Base-by-base conservation (phyloP, 257 asterid species). In the Echites panduratus region DNA sequence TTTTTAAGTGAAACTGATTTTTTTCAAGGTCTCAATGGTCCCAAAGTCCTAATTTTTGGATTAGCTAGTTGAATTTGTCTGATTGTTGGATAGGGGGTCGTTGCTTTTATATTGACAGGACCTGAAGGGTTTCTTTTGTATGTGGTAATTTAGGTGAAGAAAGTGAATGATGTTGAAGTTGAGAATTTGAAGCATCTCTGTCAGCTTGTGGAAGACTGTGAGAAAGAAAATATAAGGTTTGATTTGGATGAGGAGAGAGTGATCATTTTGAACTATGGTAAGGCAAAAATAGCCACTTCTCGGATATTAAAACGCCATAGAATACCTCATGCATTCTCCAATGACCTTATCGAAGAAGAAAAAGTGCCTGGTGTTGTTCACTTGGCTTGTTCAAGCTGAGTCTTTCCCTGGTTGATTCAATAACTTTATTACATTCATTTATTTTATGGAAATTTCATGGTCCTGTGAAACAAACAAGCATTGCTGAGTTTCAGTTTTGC, bases 191-290 rank as follows among this genome's bases (percentile, higher is more conserved):
- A 85, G 75, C 99, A 94, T 82, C 67, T 94, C 24, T 81, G 89
- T 20, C 85, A 79, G 74, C 97, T 94, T 5, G 97, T 94, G 80
- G 97, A 89, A 79, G 96, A 86, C 32, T 75, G 89, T 72, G 77
- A 63, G 75, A 50, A 72, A 57, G 90, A 81, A 73, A 79, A 61
- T 26, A 83, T 94, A 57, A 88, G 99, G 61, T 89, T 94, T 20
- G 99, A 94, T 84, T 80, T 94, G 88, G 99, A 94, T 50, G 97
- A 94, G 12, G 99, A 88, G 26, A 88, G 91, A 76, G 97, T 94
- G 68, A 88, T 94, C 26, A 93, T 88, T 65, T 84, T 94, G 88
- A 85, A 88, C 79, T 85, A 86, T 59, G 78, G 82, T 38, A 64
- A 76, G n/a, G 99, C 96, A 22, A 89, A 87, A 86, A 68, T 87